Base-by-base conservation (phyloP, 768 basidiomycete genomes). In the Boletus reticuloceps region DNA sequence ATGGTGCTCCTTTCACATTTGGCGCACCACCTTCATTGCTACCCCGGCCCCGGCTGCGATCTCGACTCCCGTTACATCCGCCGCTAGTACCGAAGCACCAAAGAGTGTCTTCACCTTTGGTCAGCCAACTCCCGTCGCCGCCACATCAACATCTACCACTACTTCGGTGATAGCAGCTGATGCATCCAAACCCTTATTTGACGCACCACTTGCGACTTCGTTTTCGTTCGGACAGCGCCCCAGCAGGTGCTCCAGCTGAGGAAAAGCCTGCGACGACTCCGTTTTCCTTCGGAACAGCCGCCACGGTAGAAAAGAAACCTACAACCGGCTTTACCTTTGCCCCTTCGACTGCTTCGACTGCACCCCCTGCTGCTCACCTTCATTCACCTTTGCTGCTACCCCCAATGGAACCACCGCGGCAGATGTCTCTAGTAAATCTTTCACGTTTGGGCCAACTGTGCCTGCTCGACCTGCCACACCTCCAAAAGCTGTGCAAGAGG, bases 401-500 rank as follows among this genome's bases (percentile, higher is more conserved):
- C 64, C 72, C 22, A 67, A 64, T 25, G 67, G 64, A 51, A 69
- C 68, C n/a, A 64, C 67, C 22, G 68, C 69, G 3, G 65, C 76
- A n/a, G 77, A 79, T 57, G 73, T 74, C 10, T 73, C 81, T 7
- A 76, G 66, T 50, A 83, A 83, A 60, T 67, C 79, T 12, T 87
- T 88, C 57, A 40, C 74, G 14, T 88, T 89, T 55, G 83, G 82
- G 34, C 58, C 72, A 32, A 54, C 77, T 13, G 59, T 72, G 12
- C 43, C 69, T 42, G 68, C 75, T 27, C 75, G 85, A 20, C 77
- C 87, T n/a, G 71, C 75, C 6, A 89, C 88, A 1, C 87, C 88
- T 11, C 89, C 89, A 3, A 82, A 76, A 53, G 74, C 76, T 34
- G 85, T 84, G 43, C 79, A 84, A 47, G 89, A 89, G 55, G 81